A percentile compares a stretch with the other conserved stretches of the same genome.
Conservation (phyloP, 1,284 basidiomycete genomes). For the Taiwanofungus camphoratus region DNA sequence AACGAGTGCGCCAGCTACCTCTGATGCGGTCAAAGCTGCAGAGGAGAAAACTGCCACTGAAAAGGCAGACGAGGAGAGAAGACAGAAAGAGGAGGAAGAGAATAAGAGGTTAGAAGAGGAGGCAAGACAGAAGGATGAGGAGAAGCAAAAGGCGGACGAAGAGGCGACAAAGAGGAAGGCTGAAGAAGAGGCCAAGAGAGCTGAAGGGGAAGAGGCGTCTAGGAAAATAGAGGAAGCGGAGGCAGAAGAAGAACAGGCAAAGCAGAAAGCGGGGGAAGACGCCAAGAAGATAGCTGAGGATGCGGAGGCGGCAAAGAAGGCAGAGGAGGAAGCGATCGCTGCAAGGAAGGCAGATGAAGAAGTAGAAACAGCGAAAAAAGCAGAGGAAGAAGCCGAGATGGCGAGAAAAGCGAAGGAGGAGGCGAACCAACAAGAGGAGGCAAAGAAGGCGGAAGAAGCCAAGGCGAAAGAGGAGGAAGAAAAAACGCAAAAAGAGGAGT, state of each 20-base stretch:
- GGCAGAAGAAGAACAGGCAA: not conserved
- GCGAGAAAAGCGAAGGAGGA: slow-evolving; percentile 4
- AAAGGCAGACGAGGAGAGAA: slow-evolving; percentile 11
- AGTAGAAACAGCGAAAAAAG: not conserved
- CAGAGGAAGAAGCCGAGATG: not conserved
- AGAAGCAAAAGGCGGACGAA: slow-evolving; percentile 13
- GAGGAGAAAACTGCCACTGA: slow-evolving; percentile 9
- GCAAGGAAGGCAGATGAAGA: slow-evolving; percentile 3
- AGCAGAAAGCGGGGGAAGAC: slow-evolving; percentile 1
- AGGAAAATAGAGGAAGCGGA: too few species aligned
- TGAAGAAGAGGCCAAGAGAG: slow-evolving; percentile 3
- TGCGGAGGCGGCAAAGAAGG: slow-evolving; percentile 1
- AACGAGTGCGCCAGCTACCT: not conserved
- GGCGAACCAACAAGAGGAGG: slow-evolving; percentile 9
- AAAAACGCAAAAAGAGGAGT: not conserved
- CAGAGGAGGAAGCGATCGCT: slow-evolving; percentile 2
- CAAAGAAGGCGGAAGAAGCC: slow-evolving; percentile 14
- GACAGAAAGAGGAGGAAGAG: slow-evolving; percentile 12
- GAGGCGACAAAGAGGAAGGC: slow-evolving; percentile 11
- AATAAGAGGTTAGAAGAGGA: slow-evolving; percentile 11
- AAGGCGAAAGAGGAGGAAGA: slow-evolving; percentile 14
- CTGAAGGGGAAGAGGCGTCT: slow-evolving; percentile 3
- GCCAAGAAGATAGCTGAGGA: slow-evolving; percentile 6
- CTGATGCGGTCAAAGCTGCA: slow-evolving; percentile 4
- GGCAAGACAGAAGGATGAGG: slow-evolving; percentile 7